Evolutionary conservation across 2,329 filamentous ascomycete genomes (phyloP), one percentile per base, ranked within the genome.

Genomic region (Blastomyces emzantsi): DNA sequence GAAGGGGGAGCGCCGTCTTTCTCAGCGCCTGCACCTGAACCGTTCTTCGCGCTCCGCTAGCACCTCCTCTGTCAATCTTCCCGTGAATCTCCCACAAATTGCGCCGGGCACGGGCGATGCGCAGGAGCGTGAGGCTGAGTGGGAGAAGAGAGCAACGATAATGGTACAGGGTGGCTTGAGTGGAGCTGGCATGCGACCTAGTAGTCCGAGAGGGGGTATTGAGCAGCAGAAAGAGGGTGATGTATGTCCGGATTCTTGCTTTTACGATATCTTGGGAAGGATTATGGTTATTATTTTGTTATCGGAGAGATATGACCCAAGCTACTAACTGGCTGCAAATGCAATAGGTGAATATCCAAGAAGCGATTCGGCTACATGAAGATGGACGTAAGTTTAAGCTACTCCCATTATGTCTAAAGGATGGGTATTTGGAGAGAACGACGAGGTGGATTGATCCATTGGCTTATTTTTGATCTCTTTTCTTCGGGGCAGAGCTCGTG

Each of bases 291-390:
- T 43, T 39, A 39, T 11, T 59, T 30, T 28, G 15, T 19, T 56
- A 13, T 6, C 4, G 22, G 30, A 36, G 36, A 59, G 49, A 55
- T 1, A 39, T 68, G n/a, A 59, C 11, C 22, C 33, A 28, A 1
- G 25, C 11, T 45, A 25, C 6, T 45, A 33, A 61, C 28, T 52
- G 39, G 39, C 47, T 47, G 15, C 33, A 19, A 49, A 15, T 41
- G 30, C 28, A 62, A 36, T 67, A 78, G 76, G 63, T 73, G 64
- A 87, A 90, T 75, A 96, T 99, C 64, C 93, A 97, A 76, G 88
- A 95, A 77, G 94, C 94, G n/a, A 99, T 99, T 73, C 84, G 89
- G 66, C 81, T 97, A 67, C 94, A 99, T 74, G 94, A 99, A 77
- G 82, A 81, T 57, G 93, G 93, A 64, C 79, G 82, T 83, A 70